A percentile compares a stretch with the other conserved stretches of the same genome.
Evolutionary conservation across 1,284 basidiomycete genomes (phyloP).

Genomic region (Entoloma clypeatum): DNA sequence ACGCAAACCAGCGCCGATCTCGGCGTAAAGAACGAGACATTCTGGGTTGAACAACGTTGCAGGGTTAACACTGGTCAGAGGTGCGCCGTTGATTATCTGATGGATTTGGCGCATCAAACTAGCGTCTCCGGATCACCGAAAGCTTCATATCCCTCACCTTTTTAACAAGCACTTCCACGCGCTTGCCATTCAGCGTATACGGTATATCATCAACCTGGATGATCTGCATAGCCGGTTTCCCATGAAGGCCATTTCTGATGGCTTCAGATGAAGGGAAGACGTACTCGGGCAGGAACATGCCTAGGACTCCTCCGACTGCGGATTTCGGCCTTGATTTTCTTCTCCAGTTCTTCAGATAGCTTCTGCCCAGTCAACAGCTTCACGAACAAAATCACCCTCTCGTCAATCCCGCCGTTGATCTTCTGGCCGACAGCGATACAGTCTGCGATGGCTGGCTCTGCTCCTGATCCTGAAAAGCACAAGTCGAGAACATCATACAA

Average conservation of each 20-base stretch:
- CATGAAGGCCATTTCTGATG: slow-evolving; percentile 3
- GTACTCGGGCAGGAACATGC: slow-evolving; percentile 69
- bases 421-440: slow-evolving; percentile 76
- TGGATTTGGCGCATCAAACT: too few relatives aligned
- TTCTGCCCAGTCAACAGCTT: slow-evolving; percentile 56
- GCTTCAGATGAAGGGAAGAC: slow-evolving; percentile 20
- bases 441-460: slow-evolving; percentile 55
- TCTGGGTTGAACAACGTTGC: slow-evolving; percentile 77
- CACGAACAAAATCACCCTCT: slow-evolving; percentile 81
- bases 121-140: too few relatives aligned
- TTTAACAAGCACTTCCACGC: slow-evolving; percentile 81
- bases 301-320: slow-evolving; percentile 64
- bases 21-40: slow-evolving; percentile 63
- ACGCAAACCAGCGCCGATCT: slow-evolving; percentile 52
- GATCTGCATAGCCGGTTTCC: slow-evolving; percentile 42
- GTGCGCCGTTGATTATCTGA: slow-evolving; percentile 80
- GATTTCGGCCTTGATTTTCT: slow-evolving; percentile 61
- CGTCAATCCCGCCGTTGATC: slow-evolving; percentile 68
- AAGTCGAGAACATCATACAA: slow-evolving; percentile 81
- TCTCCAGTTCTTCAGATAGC: slow-evolving; percentile 51
- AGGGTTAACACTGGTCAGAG: slow-evolving; percentile 65
- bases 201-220: slow-evolving; percentile 72
- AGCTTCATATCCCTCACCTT: too few relatives aligned
- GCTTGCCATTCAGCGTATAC: slow-evolving; percentile 84
- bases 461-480: slow-evolving; percentile 46